Evolutionary conservation across 257 asterid species (phyloP).

Genomic region (Solanum phureja): DNA sequence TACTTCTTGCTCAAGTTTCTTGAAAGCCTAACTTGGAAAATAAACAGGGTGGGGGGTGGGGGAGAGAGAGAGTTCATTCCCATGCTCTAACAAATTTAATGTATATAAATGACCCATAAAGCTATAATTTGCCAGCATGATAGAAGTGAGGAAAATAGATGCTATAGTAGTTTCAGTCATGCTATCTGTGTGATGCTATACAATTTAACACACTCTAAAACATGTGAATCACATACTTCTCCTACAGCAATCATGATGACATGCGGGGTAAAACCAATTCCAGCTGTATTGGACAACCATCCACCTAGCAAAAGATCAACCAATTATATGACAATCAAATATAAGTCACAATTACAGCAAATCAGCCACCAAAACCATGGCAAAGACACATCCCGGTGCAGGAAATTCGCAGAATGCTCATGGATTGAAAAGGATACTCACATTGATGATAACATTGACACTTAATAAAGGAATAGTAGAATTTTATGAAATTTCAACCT

Average conservation of each 20-base stretch:
- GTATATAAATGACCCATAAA: neutral
- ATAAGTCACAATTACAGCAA: neutral
- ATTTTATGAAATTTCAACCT: neutral
- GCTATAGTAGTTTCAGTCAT: neutral
- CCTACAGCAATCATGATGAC: conserved; percentile 56
- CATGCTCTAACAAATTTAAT: neutral
- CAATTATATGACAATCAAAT: neutral
- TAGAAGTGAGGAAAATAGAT: neutral
- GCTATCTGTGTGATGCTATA: neutral
- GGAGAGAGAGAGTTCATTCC: neutral
- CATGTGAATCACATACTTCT: conserved; percentile 38
- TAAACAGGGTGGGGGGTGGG: neutral
- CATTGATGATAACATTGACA: neutral
- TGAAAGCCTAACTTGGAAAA: neutral
- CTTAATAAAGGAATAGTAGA: neutral
- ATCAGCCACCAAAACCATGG: neutral
- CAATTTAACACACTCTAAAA: neutral
- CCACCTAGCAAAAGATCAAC: conserved; percentile 51
- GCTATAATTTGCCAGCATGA: neutral
- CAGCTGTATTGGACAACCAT: conserved; percentile 47
- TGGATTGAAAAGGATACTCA: neutral
- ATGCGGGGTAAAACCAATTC: conserved; percentile 65
- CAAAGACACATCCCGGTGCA: neutral
- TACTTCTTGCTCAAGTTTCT: neutral
- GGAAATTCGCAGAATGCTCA: neutral